Base-by-base conservation (phyloP, 306 rosid species). In the Sicyos baderoa region DNA sequence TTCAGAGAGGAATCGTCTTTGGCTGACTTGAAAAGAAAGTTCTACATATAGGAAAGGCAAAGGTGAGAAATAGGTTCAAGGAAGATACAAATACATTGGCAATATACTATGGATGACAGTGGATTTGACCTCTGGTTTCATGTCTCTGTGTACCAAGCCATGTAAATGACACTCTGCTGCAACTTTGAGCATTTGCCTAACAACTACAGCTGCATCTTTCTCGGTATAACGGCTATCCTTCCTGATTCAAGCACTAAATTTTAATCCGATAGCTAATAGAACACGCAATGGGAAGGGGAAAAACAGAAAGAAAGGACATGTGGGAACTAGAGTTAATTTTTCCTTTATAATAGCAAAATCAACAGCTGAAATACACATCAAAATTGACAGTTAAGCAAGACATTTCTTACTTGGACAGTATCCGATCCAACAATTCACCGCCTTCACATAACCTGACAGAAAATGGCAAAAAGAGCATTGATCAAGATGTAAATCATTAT, bases 111-210 rank as follows among this genome's bases (percentile, higher is more conserved):
- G 49, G 25, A 74, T 59, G 51, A 62, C 9, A 56, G 23, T 9
- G 50, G 25, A 63, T 72, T 64, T 52, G 6, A 37, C 97, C 96
- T 94, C 99, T 22, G 99, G 97, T 74, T 94, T 94, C 99, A 94
- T 88, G 88, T 94, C 99, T 29, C 99, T 86, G 73, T 94, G 99
- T 32, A 94, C 99, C 84, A 94, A 87, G 58, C 99, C 99, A 32
- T 94, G 99, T 71, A 94, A 86, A 86, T 94, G 99, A 76, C 99
- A 94, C 82, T 94, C 82, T 10, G 97, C 99, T 10, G 99, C 96
- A 78, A 94, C 99, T 82, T 90, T 90, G 47, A 94, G 97, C 99
- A 94, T 94, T 85, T 94, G 99, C 74, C 99, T 81, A 58, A 94
- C 97, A 51, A 90, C 83, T 56, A 94, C 97, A 8, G 97, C 99